These are phyloP conservation scores for Balamuthia mandrillaris DNA, from an alignment of 208 protist genomes.

Conservation along the genomic window DNA sequence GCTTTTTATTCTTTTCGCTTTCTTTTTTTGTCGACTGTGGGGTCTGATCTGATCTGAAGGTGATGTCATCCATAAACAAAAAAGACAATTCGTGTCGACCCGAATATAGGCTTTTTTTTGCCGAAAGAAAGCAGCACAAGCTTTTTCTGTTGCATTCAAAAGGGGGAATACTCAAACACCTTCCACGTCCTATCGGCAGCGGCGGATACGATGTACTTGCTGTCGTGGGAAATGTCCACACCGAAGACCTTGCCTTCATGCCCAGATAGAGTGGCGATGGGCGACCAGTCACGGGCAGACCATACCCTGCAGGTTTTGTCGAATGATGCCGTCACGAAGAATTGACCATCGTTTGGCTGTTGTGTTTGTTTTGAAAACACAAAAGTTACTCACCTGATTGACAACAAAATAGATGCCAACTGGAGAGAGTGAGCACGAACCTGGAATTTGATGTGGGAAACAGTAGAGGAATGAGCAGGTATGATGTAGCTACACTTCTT, in stretches of 20 bases:
- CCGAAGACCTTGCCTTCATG: conserved; percentile 20
- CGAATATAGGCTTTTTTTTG: no score
- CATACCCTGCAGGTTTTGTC: conserved; percentile 1
- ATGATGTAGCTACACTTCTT: conserved; percentile 46
- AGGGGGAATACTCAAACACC: no score
- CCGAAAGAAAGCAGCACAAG: no score
- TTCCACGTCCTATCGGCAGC: conserved; percentile 13
- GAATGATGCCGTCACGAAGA: conserved; percentile 18
- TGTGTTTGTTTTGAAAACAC: neutral
- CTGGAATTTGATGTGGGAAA: conserved; percentile 61
- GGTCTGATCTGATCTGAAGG: no score
- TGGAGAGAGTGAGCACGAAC: neutral
- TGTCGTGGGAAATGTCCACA: neutral
- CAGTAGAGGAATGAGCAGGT: conserved; percentile 63
- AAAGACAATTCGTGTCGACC: no score
- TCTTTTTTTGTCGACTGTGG: no score
- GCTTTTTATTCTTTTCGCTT: no score
- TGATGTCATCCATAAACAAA: no score
- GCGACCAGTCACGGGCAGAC: conserved; percentile 2
- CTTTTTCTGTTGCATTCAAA: no score
- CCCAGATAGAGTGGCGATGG: neutral
- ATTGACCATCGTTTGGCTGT: neutral
- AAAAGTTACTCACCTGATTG: neutral
- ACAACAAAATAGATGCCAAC: neutral
- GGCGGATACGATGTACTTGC: neutral